Conservation (phyloP, 2,329 filamentous ascomycete genomes). For the Aspergillus melleus region DNA sequence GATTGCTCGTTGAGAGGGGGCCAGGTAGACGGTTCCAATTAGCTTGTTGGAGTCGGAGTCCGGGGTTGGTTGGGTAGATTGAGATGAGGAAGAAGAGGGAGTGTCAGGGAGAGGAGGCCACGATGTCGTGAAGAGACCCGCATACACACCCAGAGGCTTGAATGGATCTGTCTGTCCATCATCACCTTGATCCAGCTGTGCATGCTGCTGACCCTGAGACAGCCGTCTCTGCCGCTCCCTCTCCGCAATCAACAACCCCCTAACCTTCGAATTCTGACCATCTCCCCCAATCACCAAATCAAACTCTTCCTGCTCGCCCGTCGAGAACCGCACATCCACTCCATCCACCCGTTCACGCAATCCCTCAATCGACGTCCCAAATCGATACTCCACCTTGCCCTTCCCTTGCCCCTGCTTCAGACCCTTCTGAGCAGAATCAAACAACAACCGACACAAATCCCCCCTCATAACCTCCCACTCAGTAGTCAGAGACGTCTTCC, state of each 20-base stretch:
- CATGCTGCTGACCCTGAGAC: too few species aligned
- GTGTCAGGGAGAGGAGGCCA: conserved; percentile 19
- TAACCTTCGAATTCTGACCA: conserved; percentile 22
- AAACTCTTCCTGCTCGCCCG: conserved; percentile 21
- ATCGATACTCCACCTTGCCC: conserved; percentile 27
- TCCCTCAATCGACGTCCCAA: conserved; percentile 30
- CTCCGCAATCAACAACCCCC: conserved; percentile 22
- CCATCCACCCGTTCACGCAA: conserved; percentile 23
- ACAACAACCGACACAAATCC: conserved; percentile 49
- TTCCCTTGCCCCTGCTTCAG: too few species aligned
- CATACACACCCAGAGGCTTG: conserved; percentile 26
- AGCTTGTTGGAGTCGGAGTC: too few species aligned
- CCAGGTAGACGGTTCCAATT: too few species aligned
- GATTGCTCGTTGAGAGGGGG: too few species aligned
- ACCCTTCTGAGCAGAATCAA: conserved; percentile 27
- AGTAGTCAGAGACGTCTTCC: conserved; percentile 36
- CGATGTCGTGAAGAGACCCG: conserved; percentile 41
- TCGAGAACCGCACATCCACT: conserved; percentile 24
- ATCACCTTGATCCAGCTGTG: too few species aligned
- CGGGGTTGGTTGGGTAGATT: conserved; percentile 22
- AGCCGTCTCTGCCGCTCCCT: too few species aligned
- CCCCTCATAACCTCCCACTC: conserved; percentile 60
- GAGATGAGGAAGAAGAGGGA: conserved; percentile 37
- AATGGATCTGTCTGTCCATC: conserved; percentile 14
- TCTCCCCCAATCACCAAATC: conserved; percentile 34